phyloP scores from a whole-genome alignment of 1,139 yeast genomes.

The Yamadazyma kanchanaburiensis region DNA sequence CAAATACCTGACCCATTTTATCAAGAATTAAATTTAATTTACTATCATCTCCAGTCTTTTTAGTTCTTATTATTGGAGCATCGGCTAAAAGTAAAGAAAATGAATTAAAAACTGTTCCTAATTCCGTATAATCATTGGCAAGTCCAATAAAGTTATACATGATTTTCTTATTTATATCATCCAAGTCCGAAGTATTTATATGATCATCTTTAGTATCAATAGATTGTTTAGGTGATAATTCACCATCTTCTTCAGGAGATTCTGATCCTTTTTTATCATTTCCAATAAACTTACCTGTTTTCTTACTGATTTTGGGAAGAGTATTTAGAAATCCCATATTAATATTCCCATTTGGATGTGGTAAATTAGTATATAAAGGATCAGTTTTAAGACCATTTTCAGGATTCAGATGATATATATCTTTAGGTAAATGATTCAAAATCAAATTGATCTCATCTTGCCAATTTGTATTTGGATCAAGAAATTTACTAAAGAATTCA shows the following conservation, averaged over 20 bases:
- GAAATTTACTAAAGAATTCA: conserved; percentile 67
- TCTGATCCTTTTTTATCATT: conserved; percentile 5
- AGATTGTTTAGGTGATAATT: conserved; percentile 12
- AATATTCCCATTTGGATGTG: conserved; percentile 46
- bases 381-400: conserved; percentile 51
- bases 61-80: conserved; percentile 19
- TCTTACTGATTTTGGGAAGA: conserved; percentile 22
- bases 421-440: conserved; percentile 39
- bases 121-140: conserved; percentile 63
- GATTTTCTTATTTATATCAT: conserved; percentile 63
- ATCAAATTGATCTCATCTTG: conserved; percentile 44
- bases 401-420: conserved; percentile 51
- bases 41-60: conserved; percentile 16
- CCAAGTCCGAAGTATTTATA: conserved; percentile 46
- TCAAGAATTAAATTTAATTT: conserved; percentile 49
- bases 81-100: conserved; percentile 64
- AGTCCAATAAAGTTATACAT: conserved; percentile 62
- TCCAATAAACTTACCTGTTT: conserved; percentile 21
- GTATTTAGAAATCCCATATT: conserved; percentile 34
- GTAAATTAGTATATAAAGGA: conserved; percentile 61
- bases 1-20: conserved; percentile 77
- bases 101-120: conserved; percentile 70
- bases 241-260: conserved; percentile 4
- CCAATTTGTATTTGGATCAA: conserved; percentile 88
- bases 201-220: conserved; percentile 10